phyloP scores from a whole-genome alignment of 202 grass and related monocot species.

The Bolboschoenoplectus hybrid region DNA sequence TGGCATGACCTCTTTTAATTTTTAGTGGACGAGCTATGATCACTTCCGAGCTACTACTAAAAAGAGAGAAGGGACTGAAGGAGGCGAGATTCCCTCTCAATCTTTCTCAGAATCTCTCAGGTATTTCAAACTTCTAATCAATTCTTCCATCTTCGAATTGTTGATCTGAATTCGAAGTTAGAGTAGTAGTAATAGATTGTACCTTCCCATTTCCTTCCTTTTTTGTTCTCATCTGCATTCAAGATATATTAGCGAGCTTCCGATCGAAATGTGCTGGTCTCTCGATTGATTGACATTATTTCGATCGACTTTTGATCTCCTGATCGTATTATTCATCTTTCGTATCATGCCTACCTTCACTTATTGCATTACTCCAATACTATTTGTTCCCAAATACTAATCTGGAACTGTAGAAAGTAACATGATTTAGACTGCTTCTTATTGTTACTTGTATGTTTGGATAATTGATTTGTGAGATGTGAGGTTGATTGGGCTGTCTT shows the following conservation, averaged over 20 bases:
- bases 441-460: not conserved
- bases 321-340: not conserved
- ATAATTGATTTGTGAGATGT: not conserved
- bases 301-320: not conserved
- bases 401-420: not conserved
- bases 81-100: not conserved
- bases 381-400: not conserved
- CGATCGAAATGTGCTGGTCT: not conserved
- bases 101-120: not conserved
- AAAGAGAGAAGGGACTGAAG: not conserved
- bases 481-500: not conserved
- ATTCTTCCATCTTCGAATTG: not conserved
- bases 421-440: not conserved
- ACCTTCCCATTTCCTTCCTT: not conserved
- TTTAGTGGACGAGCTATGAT: not conserved
- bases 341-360: not conserved
- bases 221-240: not conserved
- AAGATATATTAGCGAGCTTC: not conserved
- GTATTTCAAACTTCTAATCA: not conserved
- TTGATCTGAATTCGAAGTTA: not conserved
- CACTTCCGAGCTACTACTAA: not conserved
- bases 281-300: not conserved
- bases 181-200: not conserved
- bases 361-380: not conserved
- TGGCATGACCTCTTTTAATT: not conserved